Conservation (phyloP, 495 filamentous ascomycete genomes). For the Acidiella bohemica region DNA sequence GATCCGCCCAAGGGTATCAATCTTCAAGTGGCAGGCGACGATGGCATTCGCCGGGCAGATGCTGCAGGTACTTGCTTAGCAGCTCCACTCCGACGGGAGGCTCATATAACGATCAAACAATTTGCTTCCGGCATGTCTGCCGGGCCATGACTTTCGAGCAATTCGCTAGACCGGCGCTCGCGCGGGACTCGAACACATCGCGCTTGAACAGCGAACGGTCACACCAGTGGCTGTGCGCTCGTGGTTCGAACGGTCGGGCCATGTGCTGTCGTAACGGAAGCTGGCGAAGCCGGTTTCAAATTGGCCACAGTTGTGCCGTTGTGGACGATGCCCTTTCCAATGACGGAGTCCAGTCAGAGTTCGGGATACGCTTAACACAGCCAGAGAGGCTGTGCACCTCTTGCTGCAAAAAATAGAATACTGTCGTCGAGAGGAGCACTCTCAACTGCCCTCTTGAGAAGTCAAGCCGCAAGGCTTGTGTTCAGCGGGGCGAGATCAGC, state of each 20-base stretch:
- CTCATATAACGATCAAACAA: background rate
- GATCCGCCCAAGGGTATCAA: constrained; percentile 10
- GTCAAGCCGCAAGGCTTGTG: too few relatives aligned
- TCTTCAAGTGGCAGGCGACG: constrained; percentile 1
- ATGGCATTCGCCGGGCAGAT: constrained; percentile 7
- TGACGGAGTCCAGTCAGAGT: constrained; percentile 8
- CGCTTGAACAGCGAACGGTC: too few relatives aligned
- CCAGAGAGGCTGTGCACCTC: constrained; percentile 17
- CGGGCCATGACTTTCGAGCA: too few relatives aligned
- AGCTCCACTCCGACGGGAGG: constrained; percentile 9
- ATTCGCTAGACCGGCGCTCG: too few relatives aligned
- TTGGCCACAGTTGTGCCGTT: constrained; percentile 16
- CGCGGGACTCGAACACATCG: too few relatives aligned
- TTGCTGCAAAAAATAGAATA: constrained; percentile 14
- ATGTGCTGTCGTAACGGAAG: too few relatives aligned
- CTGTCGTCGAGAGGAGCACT: background rate
- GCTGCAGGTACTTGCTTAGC: constrained; percentile 12
- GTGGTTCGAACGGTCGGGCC: too few relatives aligned
- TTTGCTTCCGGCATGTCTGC: too few relatives aligned
- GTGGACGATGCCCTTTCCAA: background rate
- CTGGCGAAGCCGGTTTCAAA: too few relatives aligned
- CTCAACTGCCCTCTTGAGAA: too few relatives aligned
- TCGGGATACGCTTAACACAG: constrained; percentile 18
- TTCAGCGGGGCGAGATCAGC: too few relatives aligned
- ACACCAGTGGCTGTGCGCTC: too few relatives aligned